Conservation (phyloP, 2,329 filamentous ascomycete genomes). For the Fusarium globosum region DNA sequence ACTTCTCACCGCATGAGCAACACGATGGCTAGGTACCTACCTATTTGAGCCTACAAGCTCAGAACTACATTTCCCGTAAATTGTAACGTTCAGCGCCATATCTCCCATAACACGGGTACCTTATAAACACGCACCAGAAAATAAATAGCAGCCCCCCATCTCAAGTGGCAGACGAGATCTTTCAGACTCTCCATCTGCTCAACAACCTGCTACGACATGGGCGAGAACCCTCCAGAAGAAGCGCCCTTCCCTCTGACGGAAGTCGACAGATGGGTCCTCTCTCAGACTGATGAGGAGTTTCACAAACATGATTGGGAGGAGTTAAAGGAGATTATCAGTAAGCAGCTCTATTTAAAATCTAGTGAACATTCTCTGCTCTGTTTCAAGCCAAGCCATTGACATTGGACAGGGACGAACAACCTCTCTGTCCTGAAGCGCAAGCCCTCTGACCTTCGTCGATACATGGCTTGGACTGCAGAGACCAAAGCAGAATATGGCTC, state of each 20-base stretch:
- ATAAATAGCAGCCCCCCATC: not conserved
- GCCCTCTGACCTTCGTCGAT: conserved; percentile 82
- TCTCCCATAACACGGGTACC: not conserved
- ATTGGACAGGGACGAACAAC: conserved; percentile 61
- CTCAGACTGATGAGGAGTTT: conserved; percentile 77
- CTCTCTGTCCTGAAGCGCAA: conserved; percentile 82
- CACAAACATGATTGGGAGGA: conserved; percentile 78
- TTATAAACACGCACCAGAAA: not conserved
- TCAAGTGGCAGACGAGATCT: not conserved
- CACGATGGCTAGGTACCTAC: not conserved
- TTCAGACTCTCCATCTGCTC: not conserved
- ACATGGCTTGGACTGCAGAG: conserved; percentile 79
- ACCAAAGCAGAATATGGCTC: conserved; percentile 80
- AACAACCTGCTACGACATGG: conserved; percentile 50
- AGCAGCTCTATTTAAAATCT: conserved; percentile 37
- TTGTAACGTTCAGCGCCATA: not conserved
- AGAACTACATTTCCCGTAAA: not conserved
- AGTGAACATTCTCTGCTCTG: not conserved
- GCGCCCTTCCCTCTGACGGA: conserved; percentile 70
- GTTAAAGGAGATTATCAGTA: conserved; percentile 74
- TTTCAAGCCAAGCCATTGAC: conserved; percentile 24
- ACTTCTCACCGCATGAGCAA: conserved; percentile 31
- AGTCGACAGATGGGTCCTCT: conserved; percentile 67
- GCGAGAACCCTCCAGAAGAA: conserved; percentile 53
- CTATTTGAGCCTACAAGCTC: conserved; percentile 13